These are phyloP conservation scores for Ustanciosporium gigantosporum DNA, from an alignment of 1,284 basidiomycete species.

Conservation along the genomic window DNA sequence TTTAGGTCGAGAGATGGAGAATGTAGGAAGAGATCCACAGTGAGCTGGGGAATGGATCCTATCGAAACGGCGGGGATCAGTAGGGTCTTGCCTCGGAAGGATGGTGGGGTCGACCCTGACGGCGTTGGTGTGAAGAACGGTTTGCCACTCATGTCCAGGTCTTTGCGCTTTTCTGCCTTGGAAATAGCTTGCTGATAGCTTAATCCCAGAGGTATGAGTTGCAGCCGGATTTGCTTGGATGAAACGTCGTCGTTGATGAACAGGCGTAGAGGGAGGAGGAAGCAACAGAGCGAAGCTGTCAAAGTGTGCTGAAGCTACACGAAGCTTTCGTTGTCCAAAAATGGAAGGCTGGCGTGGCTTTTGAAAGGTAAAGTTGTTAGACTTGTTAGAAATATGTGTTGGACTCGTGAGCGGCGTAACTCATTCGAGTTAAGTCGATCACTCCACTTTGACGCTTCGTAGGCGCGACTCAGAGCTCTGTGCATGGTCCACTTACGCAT, in stretches of 20 bases:
- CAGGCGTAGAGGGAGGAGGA: no score
- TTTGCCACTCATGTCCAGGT: no score
- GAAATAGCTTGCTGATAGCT: no score
- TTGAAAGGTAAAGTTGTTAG: constrained; percentile 3
- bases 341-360: constrained; percentile 8
- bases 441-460: constrained; percentile 19
- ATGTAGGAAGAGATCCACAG: constrained; percentile 50
- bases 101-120: background rate
- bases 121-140: constrained; percentile 14
- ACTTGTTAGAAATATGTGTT: constrained; percentile 10
- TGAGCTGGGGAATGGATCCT: constrained; percentile 50
- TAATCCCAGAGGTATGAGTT: background rate
- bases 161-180: no score
- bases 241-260: no score
- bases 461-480: no score
- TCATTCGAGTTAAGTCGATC: no score
- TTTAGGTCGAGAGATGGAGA: constrained; percentile 13
- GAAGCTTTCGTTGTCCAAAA: no score
- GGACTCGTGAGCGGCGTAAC: constrained; percentile 8
- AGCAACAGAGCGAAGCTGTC: constrained; percentile 7
- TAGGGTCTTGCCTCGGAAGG: constrained; percentile 33
- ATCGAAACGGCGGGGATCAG: constrained; percentile 49
- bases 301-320: constrained; percentile 4
- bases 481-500: background rate
- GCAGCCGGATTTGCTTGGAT: background rate